Conservation (phyloP, 208 protist species). For the Crithidia fasciculata region DNA sequence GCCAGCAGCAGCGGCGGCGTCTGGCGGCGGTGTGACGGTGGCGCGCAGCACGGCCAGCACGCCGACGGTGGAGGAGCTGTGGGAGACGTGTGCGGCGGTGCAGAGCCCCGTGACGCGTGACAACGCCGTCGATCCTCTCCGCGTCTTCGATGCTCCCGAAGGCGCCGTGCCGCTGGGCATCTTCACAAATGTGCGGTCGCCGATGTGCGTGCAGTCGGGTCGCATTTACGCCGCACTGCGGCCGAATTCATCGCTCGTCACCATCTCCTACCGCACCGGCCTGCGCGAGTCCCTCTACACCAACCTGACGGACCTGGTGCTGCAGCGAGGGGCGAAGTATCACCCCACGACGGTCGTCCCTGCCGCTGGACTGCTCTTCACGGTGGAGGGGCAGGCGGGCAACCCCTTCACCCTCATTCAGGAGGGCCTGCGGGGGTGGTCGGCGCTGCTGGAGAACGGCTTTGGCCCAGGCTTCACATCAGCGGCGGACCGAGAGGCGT, state of each 20-base stretch:
- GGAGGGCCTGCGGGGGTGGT: slow-evolving; percentile 24
- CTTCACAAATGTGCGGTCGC: slow-evolving; percentile 24
- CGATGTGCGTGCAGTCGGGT: slow-evolving; percentile 43
- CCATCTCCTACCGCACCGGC: slow-evolving; percentile 15
- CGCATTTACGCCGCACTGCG: slow-evolving; percentile 26
- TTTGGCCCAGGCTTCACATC: slow-evolving; percentile 22
- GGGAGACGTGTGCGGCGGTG: slow-evolving; percentile 21
- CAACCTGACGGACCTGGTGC: slow-evolving; percentile 27
- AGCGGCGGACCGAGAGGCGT: slow-evolving; percentile 11
- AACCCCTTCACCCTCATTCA: slow-evolving; percentile 24
- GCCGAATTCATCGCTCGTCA: slow-evolving; percentile 17
- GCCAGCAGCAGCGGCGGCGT: not conserved
- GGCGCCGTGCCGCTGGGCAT: slow-evolving; percentile 13
- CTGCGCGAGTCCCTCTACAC: slow-evolving; percentile 19
- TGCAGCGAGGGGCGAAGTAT: slow-evolving; percentile 33
- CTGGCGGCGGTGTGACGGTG: not conserved
- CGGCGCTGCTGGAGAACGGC: slow-evolving; percentile 16
- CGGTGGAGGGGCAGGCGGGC: slow-evolving; percentile 13
- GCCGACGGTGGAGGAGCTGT: slow-evolving; percentile 24
- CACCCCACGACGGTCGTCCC: slow-evolving; percentile 35
- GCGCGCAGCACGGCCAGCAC: not conserved
- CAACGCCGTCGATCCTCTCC: slow-evolving; percentile 11
- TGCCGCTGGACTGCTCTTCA: slow-evolving; percentile 28
- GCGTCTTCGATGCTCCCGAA: slow-evolving; percentile 14
- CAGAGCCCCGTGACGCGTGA: slow-evolving; percentile 17